Conservation (phyloP, 2,329 filamentous ascomycete species). For the Capronia coronata region DNA sequence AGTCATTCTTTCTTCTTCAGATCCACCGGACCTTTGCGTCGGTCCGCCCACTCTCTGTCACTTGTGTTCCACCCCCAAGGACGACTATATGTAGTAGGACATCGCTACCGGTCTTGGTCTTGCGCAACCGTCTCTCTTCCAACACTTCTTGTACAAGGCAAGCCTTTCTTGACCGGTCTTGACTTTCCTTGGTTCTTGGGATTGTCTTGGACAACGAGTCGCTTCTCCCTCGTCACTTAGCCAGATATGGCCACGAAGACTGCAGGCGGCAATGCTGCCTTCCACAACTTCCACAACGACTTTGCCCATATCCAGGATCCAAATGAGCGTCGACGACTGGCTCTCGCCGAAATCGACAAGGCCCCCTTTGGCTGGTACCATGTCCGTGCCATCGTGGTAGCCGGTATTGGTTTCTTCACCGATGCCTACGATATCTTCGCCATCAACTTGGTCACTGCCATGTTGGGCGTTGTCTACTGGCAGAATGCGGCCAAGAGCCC, state of each 20-base stretch:
- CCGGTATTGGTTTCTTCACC: conserved; percentile 82
- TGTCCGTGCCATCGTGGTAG: conserved; percentile 67
- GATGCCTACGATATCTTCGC: conserved; percentile 81
- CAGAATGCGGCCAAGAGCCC: conserved; percentile 43
- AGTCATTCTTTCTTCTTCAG: not conserved
- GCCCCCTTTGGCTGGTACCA: conserved; percentile 60
- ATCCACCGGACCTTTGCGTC: too few species aligned
- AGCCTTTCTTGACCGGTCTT: conserved; percentile 1
- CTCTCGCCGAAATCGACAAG: conserved; percentile 58
- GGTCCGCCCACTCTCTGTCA: too few species aligned
- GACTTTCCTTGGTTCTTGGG: conserved; percentile 4
- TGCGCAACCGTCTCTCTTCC: not conserved
- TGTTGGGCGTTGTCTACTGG: conserved; percentile 76
- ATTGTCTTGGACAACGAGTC: conserved; percentile 5
- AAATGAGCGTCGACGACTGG: conserved; percentile 70
- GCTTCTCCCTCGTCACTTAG: not conserved
- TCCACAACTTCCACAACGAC: conserved; percentile 73
- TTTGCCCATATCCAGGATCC: conserved; percentile 59
- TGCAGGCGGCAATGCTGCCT: conserved; percentile 45
- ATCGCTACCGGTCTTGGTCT: not conserved
- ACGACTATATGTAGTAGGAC: conserved; percentile 22
- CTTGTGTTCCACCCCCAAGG: not conserved
- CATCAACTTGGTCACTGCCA: conserved; percentile 64
- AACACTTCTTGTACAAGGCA: conserved; percentile 2
- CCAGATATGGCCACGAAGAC: conserved; percentile 22